Percentiles rank a stretch among this genome's conserved stretches.
Evolutionary conservation across 2,329 filamentous ascomycete genomes (phyloP).

Genomic region (Aureobasidium sp.): DNA sequence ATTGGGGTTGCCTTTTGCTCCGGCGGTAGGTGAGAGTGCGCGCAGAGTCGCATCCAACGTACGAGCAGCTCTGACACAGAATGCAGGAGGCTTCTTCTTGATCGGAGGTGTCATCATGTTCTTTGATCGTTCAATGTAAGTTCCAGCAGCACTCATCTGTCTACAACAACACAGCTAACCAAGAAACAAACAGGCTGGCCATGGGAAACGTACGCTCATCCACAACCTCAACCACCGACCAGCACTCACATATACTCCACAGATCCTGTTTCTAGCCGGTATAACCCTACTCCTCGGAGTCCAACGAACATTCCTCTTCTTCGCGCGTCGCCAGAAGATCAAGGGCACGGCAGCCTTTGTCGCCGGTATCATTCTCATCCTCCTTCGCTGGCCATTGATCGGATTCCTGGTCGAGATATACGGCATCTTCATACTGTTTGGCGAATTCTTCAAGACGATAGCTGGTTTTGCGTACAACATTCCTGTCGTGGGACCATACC

Average conservation of each 20-base stretch:
- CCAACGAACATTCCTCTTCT: conserved; percentile 87
- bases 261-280: conserved; percentile 97
- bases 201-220: conserved; percentile 67
- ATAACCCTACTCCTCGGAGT: conserved; percentile 92
- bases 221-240: neutral
- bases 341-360: conserved; percentile 88
- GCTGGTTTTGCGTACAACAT: conserved; percentile 78
- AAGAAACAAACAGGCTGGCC: conserved; percentile 59
- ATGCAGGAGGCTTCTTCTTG: conserved; percentile 76
- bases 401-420: conserved; percentile 89
- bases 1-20: conserved; percentile 97
- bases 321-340: conserved; percentile 85
- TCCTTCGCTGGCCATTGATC: conserved; percentile 83
- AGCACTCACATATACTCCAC: conserved; percentile 1
- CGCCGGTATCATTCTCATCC: conserved; percentile 72
- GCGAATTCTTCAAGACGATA: conserved; percentile 92
- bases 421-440: conserved; percentile 88
- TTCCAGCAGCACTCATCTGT: conserved; percentile 20
- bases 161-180: conserved; percentile 19
- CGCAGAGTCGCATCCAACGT: conserved; percentile 13
- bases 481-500: conserved; percentile 79
- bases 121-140: conserved; percentile 92
- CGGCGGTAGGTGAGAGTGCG: conserved; percentile 63
- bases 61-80: conserved; percentile 21
- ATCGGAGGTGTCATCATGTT: conserved; percentile 92